Base-by-base conservation (phyloP, 2,329 filamentous ascomycete species). In the Drechslerella coelobrocha region DNA sequence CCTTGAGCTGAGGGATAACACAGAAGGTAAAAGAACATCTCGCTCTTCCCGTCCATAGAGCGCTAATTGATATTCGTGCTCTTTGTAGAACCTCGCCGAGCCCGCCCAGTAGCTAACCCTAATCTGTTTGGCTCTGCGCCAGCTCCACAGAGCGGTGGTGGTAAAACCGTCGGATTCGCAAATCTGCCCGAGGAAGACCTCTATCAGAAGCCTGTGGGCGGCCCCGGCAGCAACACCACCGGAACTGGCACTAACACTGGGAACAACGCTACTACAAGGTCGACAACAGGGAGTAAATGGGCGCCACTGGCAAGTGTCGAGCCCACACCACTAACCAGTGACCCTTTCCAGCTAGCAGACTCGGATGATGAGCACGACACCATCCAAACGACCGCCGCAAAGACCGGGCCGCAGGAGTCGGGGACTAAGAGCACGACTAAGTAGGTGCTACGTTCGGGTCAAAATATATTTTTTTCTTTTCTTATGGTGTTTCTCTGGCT, bases 311-410 rank as follows among this genome's bases (percentile, higher is more conserved):
- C 92, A 10, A 84, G 88, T 0, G 87, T 97, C 12, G 90, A 95
- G 73, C 91, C 92, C 0, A 88, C 86, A 73, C 92, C 93, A 12
- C 89, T 96, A 72, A 92, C 97, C 75, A 93, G 96, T 76, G 94
- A 99, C 77, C 94, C 94, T 0, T 99, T 99, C 81, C 97, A 92
- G 76, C 84, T 99, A 12, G 94, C 94, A 3, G 93, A 97, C 75
- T 96, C 91, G 76, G 93, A 97, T 75, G 92, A 96, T 74, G 94
- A 99, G 79, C 89, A 89, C 75, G 90, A 92, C 72, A 88, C 87
- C 76, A 84, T 83, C 76, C 78, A 87, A 76, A 81, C 81, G 2
- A 81, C 80, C 77, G 77, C 80, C 19, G 80, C 68, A 19, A 68
- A 73, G 57, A 73, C 74, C 12, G 73, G 68, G 21, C 47, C 65